Evolutionary conservation across 352 stramenopile species (phyloP).

Genomic region (Phytopythium vexans): DNA sequence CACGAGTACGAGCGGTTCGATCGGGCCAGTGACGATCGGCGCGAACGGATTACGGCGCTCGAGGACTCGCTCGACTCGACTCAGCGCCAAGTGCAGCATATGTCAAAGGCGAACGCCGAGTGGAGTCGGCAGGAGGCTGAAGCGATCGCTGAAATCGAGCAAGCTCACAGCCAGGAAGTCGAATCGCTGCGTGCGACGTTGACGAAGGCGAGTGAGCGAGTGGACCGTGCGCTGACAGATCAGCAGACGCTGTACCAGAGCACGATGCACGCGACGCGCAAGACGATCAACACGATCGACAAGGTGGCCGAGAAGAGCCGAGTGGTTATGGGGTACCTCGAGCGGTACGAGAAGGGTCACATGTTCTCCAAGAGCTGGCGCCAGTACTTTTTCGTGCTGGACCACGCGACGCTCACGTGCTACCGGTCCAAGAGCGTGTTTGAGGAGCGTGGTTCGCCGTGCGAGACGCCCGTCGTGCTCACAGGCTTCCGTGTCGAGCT

Average conservation of each 20-base stretch:
- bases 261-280: constrained; percentile 73
- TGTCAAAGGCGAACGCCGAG: constrained; percentile 44
- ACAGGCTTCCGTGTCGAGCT: constrained; percentile 68
- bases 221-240: constrained; percentile 47
- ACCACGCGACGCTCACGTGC: constrained; percentile 60
- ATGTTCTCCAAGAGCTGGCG: constrained; percentile 74
- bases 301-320: constrained; percentile 63
- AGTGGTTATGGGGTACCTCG: constrained; percentile 63
- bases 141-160: constrained; percentile 42
- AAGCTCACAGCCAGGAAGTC: constrained; percentile 37
- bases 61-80: constrained; percentile 46
- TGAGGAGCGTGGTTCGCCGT: constrained; percentile 54
- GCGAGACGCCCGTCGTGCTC: constrained; percentile 47
- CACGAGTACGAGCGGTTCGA: constrained; percentile 67
- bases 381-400: constrained; percentile 76
- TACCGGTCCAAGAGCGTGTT: constrained; percentile 75
- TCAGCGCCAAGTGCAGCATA: constrained; percentile 39
- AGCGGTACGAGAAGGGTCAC: constrained; percentile 72
- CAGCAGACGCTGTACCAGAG: constrained; percentile 70
- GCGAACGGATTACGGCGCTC: constrained; percentile 43
- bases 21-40: constrained; percentile 42
- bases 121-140: constrained; percentile 47
- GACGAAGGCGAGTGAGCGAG: constrained; percentile 27
- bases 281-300: constrained; percentile 76
- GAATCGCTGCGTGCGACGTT: constrained; percentile 36